These are phyloP conservation scores for Mucuna pruriens DNA, from an alignment of 306 rosid species.

Conservation along the genomic window DNA sequence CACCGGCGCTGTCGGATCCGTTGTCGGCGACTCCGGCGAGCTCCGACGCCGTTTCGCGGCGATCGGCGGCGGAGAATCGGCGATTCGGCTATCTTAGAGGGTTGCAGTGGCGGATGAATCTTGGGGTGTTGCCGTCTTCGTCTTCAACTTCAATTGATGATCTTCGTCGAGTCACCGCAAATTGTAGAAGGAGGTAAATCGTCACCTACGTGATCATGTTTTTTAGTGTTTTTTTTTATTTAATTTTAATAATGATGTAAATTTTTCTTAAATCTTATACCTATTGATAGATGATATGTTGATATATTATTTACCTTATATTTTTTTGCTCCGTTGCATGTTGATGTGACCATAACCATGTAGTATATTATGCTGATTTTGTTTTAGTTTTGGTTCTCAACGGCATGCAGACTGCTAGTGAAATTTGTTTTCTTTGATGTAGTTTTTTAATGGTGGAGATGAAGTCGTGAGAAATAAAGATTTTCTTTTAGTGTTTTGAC, in stretches of 20 bases:
- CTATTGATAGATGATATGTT: background rate
- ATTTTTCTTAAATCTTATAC: constrained; percentile 2
- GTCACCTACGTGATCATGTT: background rate
- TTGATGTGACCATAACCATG: background rate
- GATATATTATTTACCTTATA: background rate
- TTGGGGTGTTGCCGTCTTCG: constrained; percentile 83
- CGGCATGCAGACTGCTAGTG: background rate
- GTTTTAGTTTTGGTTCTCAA: constrained; percentile 1
- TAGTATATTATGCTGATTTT: background rate
- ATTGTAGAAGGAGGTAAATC: constrained; percentile 82
- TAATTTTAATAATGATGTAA: background rate
- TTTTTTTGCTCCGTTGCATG: background rate
- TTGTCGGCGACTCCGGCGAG: constrained; percentile 44
- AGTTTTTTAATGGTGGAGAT: background rate
- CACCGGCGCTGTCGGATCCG: constrained; percentile 60
- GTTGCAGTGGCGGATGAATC: constrained; percentile 90
- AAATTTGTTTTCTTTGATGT: background rate
- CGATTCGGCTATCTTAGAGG: constrained; percentile 77
- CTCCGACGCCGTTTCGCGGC: constrained; percentile 42
- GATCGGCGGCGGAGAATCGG: constrained; percentile 56
- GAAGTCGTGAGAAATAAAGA: background rate
- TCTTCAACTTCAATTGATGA: constrained; percentile 68
- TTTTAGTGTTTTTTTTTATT: background rate
- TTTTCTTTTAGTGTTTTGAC: background rate
- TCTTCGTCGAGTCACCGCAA: constrained; percentile 90